Percentiles rank a stretch among this genome's conserved stretches.
Conservation (phyloP, 2,329 filamentous ascomycete genomes). For the Endoconidiophora laricicola region DNA sequence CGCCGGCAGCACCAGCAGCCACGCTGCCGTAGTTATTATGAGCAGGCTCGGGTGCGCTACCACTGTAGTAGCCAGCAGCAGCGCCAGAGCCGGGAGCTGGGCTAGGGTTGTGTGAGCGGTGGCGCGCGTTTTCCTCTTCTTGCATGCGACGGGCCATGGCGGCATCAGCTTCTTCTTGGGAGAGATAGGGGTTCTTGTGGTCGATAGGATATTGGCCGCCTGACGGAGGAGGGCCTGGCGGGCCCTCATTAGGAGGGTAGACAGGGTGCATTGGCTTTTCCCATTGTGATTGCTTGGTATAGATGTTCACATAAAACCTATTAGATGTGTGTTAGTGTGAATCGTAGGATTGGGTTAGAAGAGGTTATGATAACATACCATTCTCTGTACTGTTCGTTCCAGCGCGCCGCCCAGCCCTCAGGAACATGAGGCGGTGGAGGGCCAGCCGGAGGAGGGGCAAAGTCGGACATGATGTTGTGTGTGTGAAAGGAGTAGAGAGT, state of each 20-base stretch:
- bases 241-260: slow-evolving; percentile 28
- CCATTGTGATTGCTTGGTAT: slow-evolving; percentile 84
- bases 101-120: slow-evolving; percentile 28
- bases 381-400: slow-evolving; percentile 77
- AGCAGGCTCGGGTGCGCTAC: neutral
- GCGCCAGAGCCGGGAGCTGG: slow-evolving; percentile 12
- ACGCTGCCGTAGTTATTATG: slow-evolving; percentile 3
- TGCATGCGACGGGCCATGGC: slow-evolving; percentile 61
- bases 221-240: slow-evolving; percentile 45
- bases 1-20: neutral
- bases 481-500: neutral
- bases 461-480: slow-evolving; percentile 32
- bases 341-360: slow-evolving; percentile 11
- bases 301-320: slow-evolving; percentile 82
- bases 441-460: slow-evolving; percentile 30
- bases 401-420: slow-evolving; percentile 64
- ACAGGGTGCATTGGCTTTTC: slow-evolving; percentile 60
- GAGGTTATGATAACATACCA: slow-evolving; percentile 34
- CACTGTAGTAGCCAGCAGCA: neutral
- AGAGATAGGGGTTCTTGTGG: slow-evolving; percentile 58
- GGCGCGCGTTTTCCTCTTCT: slow-evolving; percentile 57
- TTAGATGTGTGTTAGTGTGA: slow-evolving; percentile 2
- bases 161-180: slow-evolving; percentile 53
- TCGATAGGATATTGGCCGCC: slow-evolving; percentile 39
- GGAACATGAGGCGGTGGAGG: slow-evolving; percentile 47